These are phyloP conservation scores for Paralagenidium karlingii DNA, from an alignment of 352 stramenopile species.

Conservation along the genomic window DNA sequence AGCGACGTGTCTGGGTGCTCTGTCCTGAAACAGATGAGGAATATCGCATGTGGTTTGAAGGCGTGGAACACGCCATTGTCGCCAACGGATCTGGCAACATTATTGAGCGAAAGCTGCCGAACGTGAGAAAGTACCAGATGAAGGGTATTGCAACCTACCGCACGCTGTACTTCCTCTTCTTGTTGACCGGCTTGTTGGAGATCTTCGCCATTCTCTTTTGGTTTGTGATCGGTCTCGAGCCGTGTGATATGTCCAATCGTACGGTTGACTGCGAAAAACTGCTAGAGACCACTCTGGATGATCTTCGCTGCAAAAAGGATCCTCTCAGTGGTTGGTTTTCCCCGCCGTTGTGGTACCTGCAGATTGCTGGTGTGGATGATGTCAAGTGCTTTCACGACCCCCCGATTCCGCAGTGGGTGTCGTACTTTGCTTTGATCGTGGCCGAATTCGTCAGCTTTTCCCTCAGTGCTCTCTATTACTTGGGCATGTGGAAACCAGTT, in stretches of 20 bases:
- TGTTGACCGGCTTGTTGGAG: conserved; percentile 54
- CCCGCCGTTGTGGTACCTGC: conserved; percentile 65
- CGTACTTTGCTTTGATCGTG: conserved; percentile 59
- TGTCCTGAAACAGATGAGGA: conserved; percentile 77
- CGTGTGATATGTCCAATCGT: conserved; percentile 39
- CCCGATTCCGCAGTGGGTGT: conserved; percentile 62
- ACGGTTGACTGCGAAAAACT: conserved; percentile 44
- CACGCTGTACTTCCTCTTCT: conserved; percentile 64
- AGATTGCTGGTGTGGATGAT: conserved; percentile 54
- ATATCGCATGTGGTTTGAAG: conserved; percentile 78
- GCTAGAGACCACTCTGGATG: conserved; percentile 40
- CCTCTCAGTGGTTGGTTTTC: conserved; percentile 60
- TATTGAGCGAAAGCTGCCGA: conserved; percentile 76
- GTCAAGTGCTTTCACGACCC: conserved; percentile 68
- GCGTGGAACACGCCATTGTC: conserved; percentile 62
- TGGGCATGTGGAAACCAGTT: conserved; percentile 85
- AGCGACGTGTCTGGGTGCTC: conserved; percentile 75
- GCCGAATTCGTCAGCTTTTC: conserved; percentile 58
- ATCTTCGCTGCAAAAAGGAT: conserved; percentile 24
- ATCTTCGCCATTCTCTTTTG: conserved; percentile 65
- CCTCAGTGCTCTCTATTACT: conserved; percentile 67
- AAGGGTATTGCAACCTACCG: conserved; percentile 74
- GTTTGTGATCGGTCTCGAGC: conserved; percentile 66
- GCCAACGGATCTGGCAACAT: conserved; percentile 65
- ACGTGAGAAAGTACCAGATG: conserved; percentile 84